Evolutionary conservation across 805 yeast species (phyloP), one percentile per base, ranked within the genome.

Genomic region (Sugiyamaella lignohabitans): DNA sequence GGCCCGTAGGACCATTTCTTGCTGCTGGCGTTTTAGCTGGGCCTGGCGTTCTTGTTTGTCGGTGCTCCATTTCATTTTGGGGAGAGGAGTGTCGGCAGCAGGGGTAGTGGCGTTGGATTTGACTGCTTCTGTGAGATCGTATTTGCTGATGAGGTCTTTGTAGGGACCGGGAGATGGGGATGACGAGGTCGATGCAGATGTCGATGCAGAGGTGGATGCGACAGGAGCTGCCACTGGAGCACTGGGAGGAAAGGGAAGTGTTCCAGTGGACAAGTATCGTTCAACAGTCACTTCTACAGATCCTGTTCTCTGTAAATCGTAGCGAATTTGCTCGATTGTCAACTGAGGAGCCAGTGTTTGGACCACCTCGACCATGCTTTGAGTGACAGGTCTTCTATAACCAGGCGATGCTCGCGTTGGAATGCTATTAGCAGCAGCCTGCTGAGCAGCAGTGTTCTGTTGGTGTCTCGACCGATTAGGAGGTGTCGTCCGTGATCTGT

Each of bases 201-300:
- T 44, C 17, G 41, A 22, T 22, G 38, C 8, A 16, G 49, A 42
- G 11, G 50, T 29, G 11, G 51, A 37, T 8, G 50, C 49, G 18
- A 48, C 42, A 18, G 47, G 38, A 19, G 35, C 29, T 32, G 43
- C 52, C 20, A 39, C 44, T 21, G 38, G 27, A 19, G 21, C 35
- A 4, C 48, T 52, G 8, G 61, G 61, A 6, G 54, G 58, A 19
- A 52, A 47, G 11, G 87, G 86, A 43, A 83, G 72, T 14, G 67
- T 66, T 10, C 84, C 82, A 34, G 73, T 77, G 44, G 75, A 74
- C 60, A 91, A 70, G 53, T 76, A 80, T 38, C 80, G 73, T 43
- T 87, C 85, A 6, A 88, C 80, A 0, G 98, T 89, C 5, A 65
- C 75, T 62, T 87, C 89, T 1, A 89, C 89, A 5, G 84, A 80